Conservation (phyloP, 169 alveolate species). For the Perkinsus marinus region DNA sequence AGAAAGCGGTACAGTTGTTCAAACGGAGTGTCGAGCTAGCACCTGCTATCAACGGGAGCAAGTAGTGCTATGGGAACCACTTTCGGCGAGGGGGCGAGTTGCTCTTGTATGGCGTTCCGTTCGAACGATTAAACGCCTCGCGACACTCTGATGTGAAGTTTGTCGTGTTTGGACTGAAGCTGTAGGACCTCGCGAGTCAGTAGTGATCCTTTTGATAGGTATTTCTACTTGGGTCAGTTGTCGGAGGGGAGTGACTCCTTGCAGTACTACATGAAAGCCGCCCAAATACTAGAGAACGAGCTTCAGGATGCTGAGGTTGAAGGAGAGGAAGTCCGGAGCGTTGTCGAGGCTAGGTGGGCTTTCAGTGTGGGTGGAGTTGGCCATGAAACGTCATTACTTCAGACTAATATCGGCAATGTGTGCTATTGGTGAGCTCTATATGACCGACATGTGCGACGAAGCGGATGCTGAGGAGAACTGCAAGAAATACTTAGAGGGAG, state of each 20-base stretch:
- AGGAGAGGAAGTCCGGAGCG: neutral
- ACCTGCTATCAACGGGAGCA: neutral
- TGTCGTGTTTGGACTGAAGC: neutral
- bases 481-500: neutral
- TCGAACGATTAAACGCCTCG: no score
- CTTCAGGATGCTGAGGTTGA: neutral
- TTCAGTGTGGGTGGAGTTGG: neutral
- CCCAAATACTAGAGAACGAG: neutral
- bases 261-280: neutral
- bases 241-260: neutral
- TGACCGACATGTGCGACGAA: conserved; percentile 24
- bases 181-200: neutral
- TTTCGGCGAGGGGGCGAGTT: neutral
- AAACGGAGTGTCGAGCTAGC: neutral
- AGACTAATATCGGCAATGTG: conserved; percentile 8
- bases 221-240: neutral
- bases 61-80: neutral
- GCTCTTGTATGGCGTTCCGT: no score
- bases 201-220: neutral
- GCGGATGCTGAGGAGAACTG: conserved; percentile 12
- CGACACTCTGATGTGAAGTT: no score
- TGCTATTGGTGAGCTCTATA: conserved; percentile 20
- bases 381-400: neutral
- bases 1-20: neutral
- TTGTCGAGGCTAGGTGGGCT: neutral